Base-by-base conservation (phyloP, 2,329 filamentous ascomycete species). In the Trichoderma atroviride region DNA sequence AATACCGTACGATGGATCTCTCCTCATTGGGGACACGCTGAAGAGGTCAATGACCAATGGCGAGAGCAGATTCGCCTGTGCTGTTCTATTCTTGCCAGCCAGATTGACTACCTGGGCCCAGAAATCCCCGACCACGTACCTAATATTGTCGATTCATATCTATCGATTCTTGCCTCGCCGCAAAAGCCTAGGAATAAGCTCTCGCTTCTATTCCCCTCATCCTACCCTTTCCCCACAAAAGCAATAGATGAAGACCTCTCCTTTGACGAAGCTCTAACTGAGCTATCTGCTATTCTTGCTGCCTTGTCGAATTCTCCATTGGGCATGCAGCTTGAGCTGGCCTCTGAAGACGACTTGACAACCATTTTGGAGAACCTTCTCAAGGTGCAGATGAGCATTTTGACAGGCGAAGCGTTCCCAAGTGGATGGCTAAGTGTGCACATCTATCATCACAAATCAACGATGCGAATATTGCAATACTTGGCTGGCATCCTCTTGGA, bases 61-160 rank as follows among this genome's bases (percentile, higher is more conserved):
- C 91, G 91, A 72, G 93, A 97, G 27, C 96, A 98, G 81, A 92
- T 98, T 22, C 91, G 96, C 19, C 83, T 99, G 19, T 97, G 95
- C 80, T 97, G 94, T 80, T 96, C 95, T 0, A 92, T 99, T 40
- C 85, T 99, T 43, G 93, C 95, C 10, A 94, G 92, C 71, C 92
- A 98, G 77, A 86, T 94, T 69, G 88, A 92, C 52, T 87, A 92
- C 73, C 86, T 97, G 10, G 91, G 91, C 10, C 86, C 93, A 47
- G 91, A 96, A 76, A 91, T 96, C 59, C 93, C 93, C 24, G 92
- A 94, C 71, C 96, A 97, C 77, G 91, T 97, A 73, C 92, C 93
- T 0, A 96, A 95, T 78, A 91, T 97, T 58, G 89, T 97, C 68
- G 91, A 96, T 73, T 97, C 95, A 0, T 98, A 97, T 78, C 85